Evolutionary conservation across 164 flowering plant genomes (phyloP), one percentile per base, ranked within the genome.

Genomic region (Tinospora cordifolia): DNA sequence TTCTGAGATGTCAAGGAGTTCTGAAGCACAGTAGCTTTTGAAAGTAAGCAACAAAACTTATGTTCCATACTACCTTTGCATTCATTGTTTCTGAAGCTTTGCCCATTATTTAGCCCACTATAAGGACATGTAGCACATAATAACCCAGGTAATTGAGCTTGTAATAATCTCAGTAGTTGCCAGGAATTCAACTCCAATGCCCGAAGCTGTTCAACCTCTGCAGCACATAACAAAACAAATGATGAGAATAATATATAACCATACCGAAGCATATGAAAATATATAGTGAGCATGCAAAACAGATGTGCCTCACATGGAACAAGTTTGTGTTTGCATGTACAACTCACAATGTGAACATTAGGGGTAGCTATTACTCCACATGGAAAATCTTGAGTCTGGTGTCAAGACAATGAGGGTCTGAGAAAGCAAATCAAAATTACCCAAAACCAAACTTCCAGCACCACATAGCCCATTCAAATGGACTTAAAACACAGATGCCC

Each of bases 181-280:
- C 97, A 94, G 13, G 96, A 85, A 81, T 92, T 94, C 75, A 89
- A 76, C 76, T 94, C 88, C 75, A 92, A 70, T 41, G 90, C 88
- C 76, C 93, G 85, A 71, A 94, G 80, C 60, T 71, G 60, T 65
- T 87, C 84, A 39, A 77, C 84, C 80, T 81, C 98, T 90, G 84
- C 44, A 46, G 17, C 75, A 66, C 67, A 66, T 66, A 76, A 67
- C 54, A 25, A 3, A 60, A 9, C 63, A n/a, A 46, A 51, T 51
- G 5, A 3, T 4, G 26, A 68, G 26, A 36, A 12, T 21, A 12
- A n/a, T 34, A n/a, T 60, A 54, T 3, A 54, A 54, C 3, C 36
- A 51, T n/a, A n/a, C 34, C 27, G 11, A 41, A 64, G 47, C 62
- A 71, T 21, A 47, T 36, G 59, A 62, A 62, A 60, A 26, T 26